Base-by-base conservation (phyloP, 306 rosid genomes). In the Glycine latifolia region DNA sequence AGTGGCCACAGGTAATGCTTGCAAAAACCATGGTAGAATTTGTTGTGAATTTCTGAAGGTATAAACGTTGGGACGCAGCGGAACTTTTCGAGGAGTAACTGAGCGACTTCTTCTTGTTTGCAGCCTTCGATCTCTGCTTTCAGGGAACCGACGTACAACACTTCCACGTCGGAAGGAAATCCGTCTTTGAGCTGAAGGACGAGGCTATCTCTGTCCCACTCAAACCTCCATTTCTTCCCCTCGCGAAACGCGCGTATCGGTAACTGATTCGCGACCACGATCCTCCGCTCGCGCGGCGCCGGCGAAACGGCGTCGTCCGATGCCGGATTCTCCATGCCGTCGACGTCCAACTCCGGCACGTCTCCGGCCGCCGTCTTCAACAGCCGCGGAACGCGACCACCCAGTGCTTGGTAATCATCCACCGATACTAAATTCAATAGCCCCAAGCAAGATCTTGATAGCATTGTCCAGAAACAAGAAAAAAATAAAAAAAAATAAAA, bases 1-100 rank as follows among this genome's bases (percentile, higher is more conserved):
- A 92, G 74, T 46, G 97, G 97, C 97, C 97, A 92, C 0, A 92
- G 94, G 14, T 92, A 92, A 78, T 92, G 97, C 88, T 92, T 92
- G 70, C 94, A 92, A 71, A 92, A 92, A 0, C 97, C 94, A 20
- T 92, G 97, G 68, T 92, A 92, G 73, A 79, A 92, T 14, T 35
- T 55, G 74, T 76, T 83, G 6, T 79, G 88, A 44, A 73, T 53
- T 0, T 91, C 91, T 0, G 33, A 0, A 1, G 92, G 83, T 7
- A 91, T 58, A 67, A 92, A 92, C 4, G 90, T 84, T 0, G 97
- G 95, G 0, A 92, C 92, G n/a, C 95, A 92, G 0, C 87, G 89
- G 58, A 92, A 89, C 78, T 81, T 72, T 0, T 89, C 86, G 0
- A 83, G 81, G 12, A 92, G 80, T 3, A 76, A 2, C 6, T 86